These are phyloP conservation scores for Dichotomopilus funicola DNA, from an alignment of 2,329 filamentous ascomycete species.

Conservation along the genomic window DNA sequence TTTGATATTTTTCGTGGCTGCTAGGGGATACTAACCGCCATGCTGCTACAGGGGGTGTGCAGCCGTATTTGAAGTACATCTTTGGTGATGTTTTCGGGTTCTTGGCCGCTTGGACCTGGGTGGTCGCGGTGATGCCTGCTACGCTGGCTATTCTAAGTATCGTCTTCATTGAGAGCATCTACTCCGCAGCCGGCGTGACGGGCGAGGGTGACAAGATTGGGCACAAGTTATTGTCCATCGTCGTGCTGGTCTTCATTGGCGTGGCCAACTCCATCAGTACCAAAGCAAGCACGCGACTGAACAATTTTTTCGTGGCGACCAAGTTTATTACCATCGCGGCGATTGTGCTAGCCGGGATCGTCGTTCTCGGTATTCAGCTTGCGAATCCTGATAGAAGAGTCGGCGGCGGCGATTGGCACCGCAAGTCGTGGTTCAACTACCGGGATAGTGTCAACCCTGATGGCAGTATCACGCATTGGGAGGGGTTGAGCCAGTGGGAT, in stretches of 20 bases:
- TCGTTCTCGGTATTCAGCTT: constrained; percentile 38
- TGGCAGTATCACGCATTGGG: constrained; percentile 44
- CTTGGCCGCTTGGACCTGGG: constrained; percentile 59
- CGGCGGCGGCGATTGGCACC: constrained; percentile 46
- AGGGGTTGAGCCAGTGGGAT: constrained; percentile 46
- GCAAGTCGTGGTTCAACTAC: constrained; percentile 48
- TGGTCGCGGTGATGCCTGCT: constrained; percentile 58
- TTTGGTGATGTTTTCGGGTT: constrained; percentile 58
- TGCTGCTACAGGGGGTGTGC: constrained; percentile 44
- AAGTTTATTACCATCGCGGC: constrained; percentile 46
- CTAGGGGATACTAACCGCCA: neutral
- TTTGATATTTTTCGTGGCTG: neutral
- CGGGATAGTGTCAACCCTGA: constrained; percentile 45
- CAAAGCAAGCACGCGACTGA: constrained; percentile 47
- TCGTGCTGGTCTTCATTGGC: constrained; percentile 41
- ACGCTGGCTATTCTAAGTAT: constrained; percentile 59
- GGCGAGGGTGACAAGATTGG: constrained; percentile 36
- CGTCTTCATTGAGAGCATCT: constrained; percentile 56
- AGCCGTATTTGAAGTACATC: constrained; percentile 55
- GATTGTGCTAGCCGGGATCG: constrained; percentile 43
- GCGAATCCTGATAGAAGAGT: constrained; percentile 32
- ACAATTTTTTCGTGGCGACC: constrained; percentile 48
- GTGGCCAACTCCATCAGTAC: constrained; percentile 52
- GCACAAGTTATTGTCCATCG: constrained; percentile 47
- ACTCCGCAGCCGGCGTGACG: constrained; percentile 43